Evolutionary conservation across 345 rosid species (phyloP).

Genomic region (Ricinus communis): DNA sequence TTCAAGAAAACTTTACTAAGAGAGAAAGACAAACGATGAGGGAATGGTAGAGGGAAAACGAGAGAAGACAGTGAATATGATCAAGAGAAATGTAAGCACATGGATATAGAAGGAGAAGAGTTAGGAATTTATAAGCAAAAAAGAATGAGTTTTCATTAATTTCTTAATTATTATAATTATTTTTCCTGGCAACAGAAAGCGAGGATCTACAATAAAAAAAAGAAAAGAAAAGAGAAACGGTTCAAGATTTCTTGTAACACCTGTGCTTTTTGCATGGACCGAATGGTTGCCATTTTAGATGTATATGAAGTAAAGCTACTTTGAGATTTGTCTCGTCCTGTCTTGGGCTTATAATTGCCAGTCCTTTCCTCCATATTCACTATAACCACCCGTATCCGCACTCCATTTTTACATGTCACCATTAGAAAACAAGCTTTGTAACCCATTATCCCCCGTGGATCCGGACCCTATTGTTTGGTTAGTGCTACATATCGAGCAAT

Average conservation of each 20-base stretch:
- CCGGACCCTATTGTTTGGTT: neutral
- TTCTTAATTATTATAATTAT: neutral
- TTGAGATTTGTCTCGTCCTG: constrained; percentile 17
- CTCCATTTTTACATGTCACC: neutral
- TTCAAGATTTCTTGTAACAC: constrained; percentile 35
- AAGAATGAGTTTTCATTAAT: neutral
- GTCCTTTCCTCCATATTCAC: neutral
- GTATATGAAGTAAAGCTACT: constrained; percentile 6
- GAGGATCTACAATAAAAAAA: constrained; percentile 23
- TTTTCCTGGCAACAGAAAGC: constrained; percentile 28
- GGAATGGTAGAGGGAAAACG: neutral
- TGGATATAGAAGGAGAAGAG: neutral
- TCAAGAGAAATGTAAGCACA: neutral
- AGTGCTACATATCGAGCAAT: neutral
- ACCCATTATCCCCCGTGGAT: neutral
- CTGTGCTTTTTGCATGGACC: constrained; percentile 24
- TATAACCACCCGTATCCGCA: neutral
- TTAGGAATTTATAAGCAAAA: neutral
- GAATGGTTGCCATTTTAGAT: constrained; percentile 13
- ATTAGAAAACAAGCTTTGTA: neutral
- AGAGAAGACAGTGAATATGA: neutral
- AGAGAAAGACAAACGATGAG: constrained; percentile 6
- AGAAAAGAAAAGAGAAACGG: constrained; percentile 34
- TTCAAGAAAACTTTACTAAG: neutral
- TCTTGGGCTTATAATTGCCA: neutral